phyloP scores from a whole-genome alignment of 805 yeast genomes.

The Lachancea cidri region DNA sequence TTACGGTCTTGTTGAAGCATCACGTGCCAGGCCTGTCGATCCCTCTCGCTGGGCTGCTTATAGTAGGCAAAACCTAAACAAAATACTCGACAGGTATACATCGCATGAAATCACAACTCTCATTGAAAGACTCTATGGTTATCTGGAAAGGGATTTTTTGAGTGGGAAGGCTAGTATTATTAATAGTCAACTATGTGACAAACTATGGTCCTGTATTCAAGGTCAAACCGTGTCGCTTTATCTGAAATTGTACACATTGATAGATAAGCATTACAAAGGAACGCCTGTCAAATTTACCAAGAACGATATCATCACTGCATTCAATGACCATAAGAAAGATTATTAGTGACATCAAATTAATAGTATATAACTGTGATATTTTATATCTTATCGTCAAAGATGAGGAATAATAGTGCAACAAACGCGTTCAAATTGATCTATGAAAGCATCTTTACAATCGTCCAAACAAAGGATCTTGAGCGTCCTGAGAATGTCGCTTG shows the following conservation, averaged over 20 bases:
- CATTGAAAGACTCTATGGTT: constrained; percentile 49
- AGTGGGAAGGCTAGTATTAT: constrained; percentile 19
- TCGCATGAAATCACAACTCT: constrained; percentile 50
- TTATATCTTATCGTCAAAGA: no score
- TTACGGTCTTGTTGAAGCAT: constrained; percentile 42
- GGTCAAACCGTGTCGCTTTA: constrained; percentile 55
- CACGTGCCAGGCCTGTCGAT: constrained; percentile 30
- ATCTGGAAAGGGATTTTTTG: constrained; percentile 51
- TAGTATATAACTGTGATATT: no score
- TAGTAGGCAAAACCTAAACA: constrained; percentile 52
- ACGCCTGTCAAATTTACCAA: constrained; percentile 46
- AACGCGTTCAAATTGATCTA: no score
- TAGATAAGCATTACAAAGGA: constrained; percentile 52
- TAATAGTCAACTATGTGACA: constrained; percentile 45
- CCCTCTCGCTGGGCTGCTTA: constrained; percentile 61
- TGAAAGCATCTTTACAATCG: not conserved
- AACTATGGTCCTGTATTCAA: constrained; percentile 67
- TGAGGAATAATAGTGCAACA: not conserved
- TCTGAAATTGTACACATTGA: constrained; percentile 47
- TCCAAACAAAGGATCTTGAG: not conserved
- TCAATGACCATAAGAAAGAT: constrained; percentile 31
- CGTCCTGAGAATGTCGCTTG: not conserved
- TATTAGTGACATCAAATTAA: not conserved
- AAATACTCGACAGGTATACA: constrained; percentile 54
- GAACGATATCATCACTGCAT: constrained; percentile 53